Evolutionary conservation across 1,284 basidiomycete species (phyloP).

Genomic region (Dichomitus squalens): DNA sequence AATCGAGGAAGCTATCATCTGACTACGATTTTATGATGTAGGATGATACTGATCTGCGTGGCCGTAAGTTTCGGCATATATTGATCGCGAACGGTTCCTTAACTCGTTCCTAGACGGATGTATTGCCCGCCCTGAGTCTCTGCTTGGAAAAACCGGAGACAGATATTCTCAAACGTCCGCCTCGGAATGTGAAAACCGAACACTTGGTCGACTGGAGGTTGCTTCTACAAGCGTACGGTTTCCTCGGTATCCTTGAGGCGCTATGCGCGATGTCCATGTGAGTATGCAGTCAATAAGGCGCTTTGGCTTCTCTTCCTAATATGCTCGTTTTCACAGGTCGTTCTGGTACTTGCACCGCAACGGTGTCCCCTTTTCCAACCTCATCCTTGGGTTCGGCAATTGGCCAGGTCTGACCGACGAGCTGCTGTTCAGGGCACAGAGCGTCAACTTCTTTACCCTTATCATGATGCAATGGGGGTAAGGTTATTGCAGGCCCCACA

Average conservation of each 20-base stretch:
- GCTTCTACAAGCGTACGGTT: conserved; percentile 63
- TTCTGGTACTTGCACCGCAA: conserved; percentile 56
- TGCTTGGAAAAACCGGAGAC: conserved; percentile 53
- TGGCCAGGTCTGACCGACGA: conserved; percentile 39
- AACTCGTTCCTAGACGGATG: conserved; percentile 45
- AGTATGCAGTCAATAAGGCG: conserved; percentile 30
- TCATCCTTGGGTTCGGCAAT: conserved; percentile 52
- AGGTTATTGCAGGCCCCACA: neutral
- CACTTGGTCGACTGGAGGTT: conserved; percentile 48
- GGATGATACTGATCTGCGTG: conserved; percentile 61
- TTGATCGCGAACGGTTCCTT: too few species aligned
- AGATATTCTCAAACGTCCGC: conserved; percentile 54
- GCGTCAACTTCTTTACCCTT: conserved; percentile 61
- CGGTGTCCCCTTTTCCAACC: conserved; percentile 53
- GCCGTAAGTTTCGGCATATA: conserved; percentile 27
- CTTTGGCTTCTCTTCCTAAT: neutral
- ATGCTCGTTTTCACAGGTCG: conserved; percentile 34
- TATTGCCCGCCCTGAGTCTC: conserved; percentile 48
- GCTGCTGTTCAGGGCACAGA: conserved; percentile 44
- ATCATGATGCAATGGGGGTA: conserved; percentile 67
- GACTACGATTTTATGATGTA: too few species aligned
- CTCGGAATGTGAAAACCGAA: conserved; percentile 59
- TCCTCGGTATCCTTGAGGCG: conserved; percentile 59
- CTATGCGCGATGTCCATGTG: conserved; percentile 51
- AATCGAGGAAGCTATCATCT: too few species aligned